phyloP scores from a whole-genome alignment of 2,329 filamentous ascomycete genomes.

The Immersiporthe knoxdaviesiana region DNA sequence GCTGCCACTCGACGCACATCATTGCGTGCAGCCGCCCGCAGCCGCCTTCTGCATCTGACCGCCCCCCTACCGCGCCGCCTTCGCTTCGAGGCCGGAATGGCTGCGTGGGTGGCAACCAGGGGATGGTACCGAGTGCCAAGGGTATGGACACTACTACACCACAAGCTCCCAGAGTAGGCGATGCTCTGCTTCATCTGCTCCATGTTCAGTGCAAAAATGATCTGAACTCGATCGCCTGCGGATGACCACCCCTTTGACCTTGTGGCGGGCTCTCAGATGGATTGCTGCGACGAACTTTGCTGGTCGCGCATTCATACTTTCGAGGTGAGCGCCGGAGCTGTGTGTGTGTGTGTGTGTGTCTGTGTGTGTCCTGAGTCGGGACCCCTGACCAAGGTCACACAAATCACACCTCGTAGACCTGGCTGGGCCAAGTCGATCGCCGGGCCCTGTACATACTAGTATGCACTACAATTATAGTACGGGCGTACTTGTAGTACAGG shows the following conservation, averaged over 20 bases:
- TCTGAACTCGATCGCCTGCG: neutral
- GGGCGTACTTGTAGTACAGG: no score
- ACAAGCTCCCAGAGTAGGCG: neutral
- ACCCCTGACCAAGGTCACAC: neutral
- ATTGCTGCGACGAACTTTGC: neutral
- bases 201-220: neutral
- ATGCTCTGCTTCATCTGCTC: neutral
- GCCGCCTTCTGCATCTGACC: constrained; percentile 16
- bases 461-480: no score
- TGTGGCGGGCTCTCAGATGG: neutral
- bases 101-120: neutral
- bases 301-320: neutral
- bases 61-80: constrained; percentile 3
- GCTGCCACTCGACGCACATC: neutral
- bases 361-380: constrained; percentile 6
- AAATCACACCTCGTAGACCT: neutral
- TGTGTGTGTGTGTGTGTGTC: neutral
- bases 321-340: neutral
- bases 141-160: neutral
- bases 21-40: neutral
- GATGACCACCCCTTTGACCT: neutral
- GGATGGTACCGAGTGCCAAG: neutral
- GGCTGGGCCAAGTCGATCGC: constrained; percentile 3
- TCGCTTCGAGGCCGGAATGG: neutral
- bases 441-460: no score